phyloP scores from a whole-genome alignment of 345 rosid species.

The Firmiana major region DNA sequence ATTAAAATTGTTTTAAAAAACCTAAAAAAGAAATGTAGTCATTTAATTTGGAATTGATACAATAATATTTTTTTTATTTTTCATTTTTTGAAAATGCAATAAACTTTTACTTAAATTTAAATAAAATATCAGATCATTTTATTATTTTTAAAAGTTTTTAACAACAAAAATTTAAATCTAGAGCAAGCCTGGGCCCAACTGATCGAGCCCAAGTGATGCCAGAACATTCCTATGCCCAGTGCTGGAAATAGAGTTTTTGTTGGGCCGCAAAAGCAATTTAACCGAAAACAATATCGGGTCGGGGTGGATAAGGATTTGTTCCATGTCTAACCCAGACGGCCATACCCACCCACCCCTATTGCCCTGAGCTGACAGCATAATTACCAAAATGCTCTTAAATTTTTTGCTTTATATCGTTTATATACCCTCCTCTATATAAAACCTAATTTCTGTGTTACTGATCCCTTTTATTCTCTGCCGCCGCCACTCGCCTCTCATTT shows the following conservation, averaged over 20 bases:
- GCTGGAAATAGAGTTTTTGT: no score
- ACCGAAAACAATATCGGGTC: neutral
- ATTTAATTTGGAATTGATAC: no score
- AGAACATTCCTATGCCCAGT: neutral
- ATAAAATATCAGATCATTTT: no score
- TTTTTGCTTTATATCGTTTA: neutral
- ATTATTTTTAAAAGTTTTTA: no score
- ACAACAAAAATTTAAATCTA: no score
- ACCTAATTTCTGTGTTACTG: neutral
- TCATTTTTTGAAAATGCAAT: no score
- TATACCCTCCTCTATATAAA: neutral
- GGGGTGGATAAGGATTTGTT: neutral
- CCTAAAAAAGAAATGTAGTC: no score
- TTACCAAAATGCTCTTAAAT: neutral
- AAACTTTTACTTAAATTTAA: no score
- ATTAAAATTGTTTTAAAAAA: no score
- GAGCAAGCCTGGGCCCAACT: neutral
- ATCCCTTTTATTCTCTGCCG: neutral
- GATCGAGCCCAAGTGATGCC: neutral
- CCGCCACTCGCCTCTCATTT: neutral
- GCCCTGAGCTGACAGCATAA: neutral
- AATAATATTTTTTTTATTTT: no score
- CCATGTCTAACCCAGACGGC: no score
- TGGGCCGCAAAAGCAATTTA: neutral
- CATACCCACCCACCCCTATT: neutral